Base-by-base conservation (phyloP, 2,329 filamentous ascomycete species). In the Raffaelea albimanens region DNA sequence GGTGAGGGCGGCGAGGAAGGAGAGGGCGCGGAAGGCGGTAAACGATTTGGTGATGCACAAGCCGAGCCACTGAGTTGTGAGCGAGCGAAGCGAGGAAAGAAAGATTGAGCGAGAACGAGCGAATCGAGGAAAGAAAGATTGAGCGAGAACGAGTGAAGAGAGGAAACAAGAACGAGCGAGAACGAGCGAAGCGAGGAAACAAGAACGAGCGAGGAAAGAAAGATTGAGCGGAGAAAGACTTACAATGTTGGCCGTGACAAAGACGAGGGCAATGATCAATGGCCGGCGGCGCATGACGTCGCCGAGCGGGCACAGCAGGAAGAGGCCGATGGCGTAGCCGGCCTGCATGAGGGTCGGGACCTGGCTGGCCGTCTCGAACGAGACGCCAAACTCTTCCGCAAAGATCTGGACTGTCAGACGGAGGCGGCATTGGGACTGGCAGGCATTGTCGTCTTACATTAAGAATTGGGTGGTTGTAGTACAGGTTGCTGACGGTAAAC, bases 381-480 rank as follows among this genome's bases (percentile, higher is more conserved):
- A 72, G 43, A 89, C 79, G 46, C 73, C 59, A 58, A 90, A 89
- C 25, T 83, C 80, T 7, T 69, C 58, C 0, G 85, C 84, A 36
- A 90, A 67, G 43, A 84, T 76, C 55, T 87, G 20, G 34, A 13
- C 7, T 29, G 25, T 29, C 25, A 29, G 25, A n/a, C n/a, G n/a
- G n/a, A n/a, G n/a, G n/a, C n/a, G n/a, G n/a, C n/a, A n/a, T n/a
- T n/a, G n/a, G n/a, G n/a, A n/a, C n/a, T n/a, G n/a, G n/a, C n/a
- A n/a, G n/a, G n/a, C n/a, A n/a, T n/a, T n/a, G n/a, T n/a, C n/a
- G 25, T 7, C 43, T 25, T 25, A 50, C 45, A 38, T 52, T 85
- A 19, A 88, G 67, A 41, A 89, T 84, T 0, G 85, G 84, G 55
- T 88, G 83, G 46, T 74, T 84, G 62, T 89, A 88, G 63, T 88